phyloP scores from a whole-genome alignment of 2,329 filamentous ascomycete species.

The Hypoxylon sp. region DNA sequence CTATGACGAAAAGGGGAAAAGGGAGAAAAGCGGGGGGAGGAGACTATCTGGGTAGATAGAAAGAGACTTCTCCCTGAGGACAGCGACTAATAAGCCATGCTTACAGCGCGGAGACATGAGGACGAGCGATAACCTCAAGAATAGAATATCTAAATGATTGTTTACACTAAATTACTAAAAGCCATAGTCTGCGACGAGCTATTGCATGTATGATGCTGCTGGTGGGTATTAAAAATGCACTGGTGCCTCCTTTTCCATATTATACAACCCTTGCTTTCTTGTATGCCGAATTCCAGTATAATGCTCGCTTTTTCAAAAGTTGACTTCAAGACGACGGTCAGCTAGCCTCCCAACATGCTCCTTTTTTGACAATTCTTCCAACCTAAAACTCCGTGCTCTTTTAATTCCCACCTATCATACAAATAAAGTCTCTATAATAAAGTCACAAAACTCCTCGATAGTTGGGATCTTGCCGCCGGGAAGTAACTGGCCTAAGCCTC shows the following conservation, averaged over 20 bases:
- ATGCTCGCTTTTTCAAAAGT: constrained; percentile 26
- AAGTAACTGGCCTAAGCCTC: constrained; percentile 40
- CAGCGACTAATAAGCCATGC: not conserved
- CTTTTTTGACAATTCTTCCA: constrained; percentile 20
- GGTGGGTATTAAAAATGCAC: constrained; percentile 35
- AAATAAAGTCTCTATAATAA: constrained; percentile 52
- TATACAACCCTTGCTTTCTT: constrained; percentile 22
- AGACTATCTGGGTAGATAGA: too few species aligned
- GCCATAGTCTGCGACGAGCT: constrained; percentile 22
- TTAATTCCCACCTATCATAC: constrained; percentile 40
- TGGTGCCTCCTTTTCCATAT: constrained; percentile 16
- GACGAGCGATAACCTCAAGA: not conserved
- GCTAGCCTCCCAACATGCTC: constrained; percentile 26
- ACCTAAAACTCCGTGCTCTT: constrained; percentile 26
- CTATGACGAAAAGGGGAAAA: too few species aligned
- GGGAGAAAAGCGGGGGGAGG: too few species aligned
- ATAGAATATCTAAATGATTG: constrained; percentile 14
- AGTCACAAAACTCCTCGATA: constrained; percentile 53
- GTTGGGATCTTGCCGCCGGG: constrained; percentile 47
- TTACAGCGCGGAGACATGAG: not conserved
- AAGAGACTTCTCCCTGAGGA: too few species aligned
- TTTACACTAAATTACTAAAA: constrained; percentile 32
- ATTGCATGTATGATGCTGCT: constrained; percentile 44
- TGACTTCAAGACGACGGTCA: constrained; percentile 9
- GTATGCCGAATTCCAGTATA: constrained; percentile 34